Evolutionary conservation across 345 rosid species (phyloP).

Genomic region (Salix koriyanagi): DNA sequence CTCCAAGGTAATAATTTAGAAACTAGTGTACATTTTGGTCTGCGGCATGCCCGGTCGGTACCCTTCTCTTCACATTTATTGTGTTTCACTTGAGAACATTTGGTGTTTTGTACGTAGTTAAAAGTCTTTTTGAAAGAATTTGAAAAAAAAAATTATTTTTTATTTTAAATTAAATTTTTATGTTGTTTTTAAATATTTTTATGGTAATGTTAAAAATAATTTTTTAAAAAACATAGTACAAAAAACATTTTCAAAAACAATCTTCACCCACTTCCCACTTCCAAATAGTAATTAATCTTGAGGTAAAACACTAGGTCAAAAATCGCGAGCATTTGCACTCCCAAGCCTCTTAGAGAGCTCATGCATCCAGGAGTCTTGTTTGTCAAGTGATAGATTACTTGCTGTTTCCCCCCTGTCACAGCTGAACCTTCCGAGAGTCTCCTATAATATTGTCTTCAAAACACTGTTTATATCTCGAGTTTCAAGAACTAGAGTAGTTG

Average conservation of each 20-base stretch:
- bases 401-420: slow-evolving; percentile 30
- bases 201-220: too few relatives aligned
- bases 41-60: neutral
- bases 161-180: too few relatives aligned
- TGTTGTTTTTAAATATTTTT: too few relatives aligned
- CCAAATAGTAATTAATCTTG: too few relatives aligned
- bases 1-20: slow-evolving; percentile 57
- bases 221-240: too few relatives aligned
- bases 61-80: slow-evolving; percentile 15
- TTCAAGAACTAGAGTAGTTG: slow-evolving; percentile 58
- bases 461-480: slow-evolving; percentile 45
- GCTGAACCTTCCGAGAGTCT: slow-evolving; percentile 47
- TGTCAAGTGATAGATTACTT: slow-evolving; percentile 41
- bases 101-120: neutral
- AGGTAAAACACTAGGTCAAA: slow-evolving; percentile 16
- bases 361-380: slow-evolving; percentile 29
- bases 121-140: too few relatives aligned
- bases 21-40: neutral
- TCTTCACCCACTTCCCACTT: too few relatives aligned
- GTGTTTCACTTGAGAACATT: slow-evolving; percentile 15
- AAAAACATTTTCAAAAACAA: too few relatives aligned
- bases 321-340: slow-evolving; percentile 25
- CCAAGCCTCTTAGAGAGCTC: slow-evolving; percentile 29
- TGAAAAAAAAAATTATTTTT: too few relatives aligned
- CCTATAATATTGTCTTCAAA: slow-evolving; percentile 35